Percentiles rank a stretch among this genome's conserved stretches.
Conservation (phyloP, 2,329 filamentous ascomycete genomes). For the Fusarium sp. region DNA sequence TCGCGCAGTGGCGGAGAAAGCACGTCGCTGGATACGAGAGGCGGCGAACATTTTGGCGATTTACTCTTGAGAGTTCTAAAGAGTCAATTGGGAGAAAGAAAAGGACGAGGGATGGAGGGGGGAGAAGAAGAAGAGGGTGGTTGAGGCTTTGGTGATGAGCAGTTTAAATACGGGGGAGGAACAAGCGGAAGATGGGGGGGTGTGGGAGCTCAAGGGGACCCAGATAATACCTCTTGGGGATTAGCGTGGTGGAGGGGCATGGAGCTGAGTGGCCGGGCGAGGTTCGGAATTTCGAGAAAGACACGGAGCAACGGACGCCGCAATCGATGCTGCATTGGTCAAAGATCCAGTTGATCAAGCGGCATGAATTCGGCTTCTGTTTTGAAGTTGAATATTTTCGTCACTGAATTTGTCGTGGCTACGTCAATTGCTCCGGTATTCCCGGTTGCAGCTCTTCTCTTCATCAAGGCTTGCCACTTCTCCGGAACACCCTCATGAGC, state of each 20-base stretch:
- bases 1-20: conserved; percentile 83
- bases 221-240: conserved; percentile 8
- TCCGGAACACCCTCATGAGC: not conserved
- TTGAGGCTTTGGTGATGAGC: conserved; percentile 36
- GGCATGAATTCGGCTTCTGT: not conserved
- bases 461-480: not conserved
- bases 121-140: conserved; percentile 38
- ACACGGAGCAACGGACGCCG: conserved; percentile 33
- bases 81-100: conserved; percentile 39
- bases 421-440: not conserved
- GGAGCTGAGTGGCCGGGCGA: conserved; percentile 40
- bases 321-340: not conserved
- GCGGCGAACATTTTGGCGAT: conserved; percentile 77
- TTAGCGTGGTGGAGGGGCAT: conserved; percentile 19
- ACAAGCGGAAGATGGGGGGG: conserved; percentile 34
- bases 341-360: not conserved
- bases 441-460: not conserved
- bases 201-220: conserved; percentile 30
- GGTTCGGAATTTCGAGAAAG: conserved; percentile 41
- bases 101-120: conserved; percentile 36
- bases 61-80: conserved; percentile 36
- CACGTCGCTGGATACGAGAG: conserved; percentile 78
- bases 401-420: not conserved
- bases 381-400: not conserved
- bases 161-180: conserved; percentile 42